Percentiles rank a stretch among this genome's conserved stretches.
phyloP scores from a whole-genome alignment of 176 grass and related monocot genomes.

The Triticum monococcum region DNA sequence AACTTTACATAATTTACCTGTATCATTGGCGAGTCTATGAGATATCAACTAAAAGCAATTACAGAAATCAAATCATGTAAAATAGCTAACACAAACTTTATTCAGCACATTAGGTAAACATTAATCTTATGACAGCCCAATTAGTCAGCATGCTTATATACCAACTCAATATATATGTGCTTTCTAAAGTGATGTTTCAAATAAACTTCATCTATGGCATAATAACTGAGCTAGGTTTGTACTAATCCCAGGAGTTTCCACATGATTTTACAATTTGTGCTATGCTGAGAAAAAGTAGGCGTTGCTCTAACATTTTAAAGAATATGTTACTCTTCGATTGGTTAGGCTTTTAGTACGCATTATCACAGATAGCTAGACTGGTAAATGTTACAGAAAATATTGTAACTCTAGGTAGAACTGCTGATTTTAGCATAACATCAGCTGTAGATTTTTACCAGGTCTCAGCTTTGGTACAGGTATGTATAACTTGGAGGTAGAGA shows the following conservation, averaged over 20 bases:
- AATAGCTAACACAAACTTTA: not conserved
- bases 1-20: not conserved
- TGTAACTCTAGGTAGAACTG: not conserved
- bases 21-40: not conserved
- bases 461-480: not conserved
- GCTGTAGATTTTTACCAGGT: not conserved
- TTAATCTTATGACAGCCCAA: not conserved
- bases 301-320: not conserved
- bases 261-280: not conserved
- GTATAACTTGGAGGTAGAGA: not conserved
- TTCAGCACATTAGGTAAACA: not conserved
- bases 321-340: not conserved
- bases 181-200: not conserved
- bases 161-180: constrained; percentile 3
- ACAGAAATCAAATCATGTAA: not conserved
- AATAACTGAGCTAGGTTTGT: not conserved
- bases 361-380: not conserved
- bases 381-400: not conserved
- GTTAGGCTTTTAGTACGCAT: not conserved
- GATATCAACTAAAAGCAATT: constrained; percentile 1
- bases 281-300: constrained; percentile 5
- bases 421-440: not conserved
- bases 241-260: not conserved
- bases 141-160: constrained; percentile 23
- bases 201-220: not conserved